A percentile compares a stretch with the other conserved stretches of the same genome.
These are phyloP conservation scores for Suhomyces taliae DNA, from an alignment of 1,139 yeast genomes.

Conservation along the genomic window DNA sequence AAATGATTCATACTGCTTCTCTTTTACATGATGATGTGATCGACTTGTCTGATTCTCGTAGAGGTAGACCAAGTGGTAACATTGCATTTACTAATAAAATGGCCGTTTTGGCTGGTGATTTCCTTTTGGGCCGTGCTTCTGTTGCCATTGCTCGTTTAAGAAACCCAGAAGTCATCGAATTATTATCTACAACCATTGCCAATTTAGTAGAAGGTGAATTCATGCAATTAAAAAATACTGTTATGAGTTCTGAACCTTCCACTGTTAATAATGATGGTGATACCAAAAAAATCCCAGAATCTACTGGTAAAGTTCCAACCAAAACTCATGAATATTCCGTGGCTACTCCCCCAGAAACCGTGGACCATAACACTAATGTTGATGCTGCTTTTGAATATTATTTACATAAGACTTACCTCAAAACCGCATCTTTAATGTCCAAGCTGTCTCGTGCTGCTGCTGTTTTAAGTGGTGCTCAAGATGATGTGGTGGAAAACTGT, in stretches of 20 bases:
- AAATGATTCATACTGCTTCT: conserved; percentile 98
- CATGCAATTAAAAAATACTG: conserved; percentile 95
- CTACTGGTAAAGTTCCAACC: conserved; percentile 66
- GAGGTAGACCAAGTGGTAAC: conserved; percentile 91
- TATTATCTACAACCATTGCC: conserved; percentile 93
- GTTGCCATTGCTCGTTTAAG: conserved; percentile 90
- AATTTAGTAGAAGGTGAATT: conserved; percentile 97
- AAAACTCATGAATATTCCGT: conserved; percentile 62
- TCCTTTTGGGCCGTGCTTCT: conserved; percentile 91
- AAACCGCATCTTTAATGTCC: conserved; percentile 95
- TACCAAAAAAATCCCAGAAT: conserved; percentile 52
- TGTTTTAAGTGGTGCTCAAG: conserved; percentile 82
- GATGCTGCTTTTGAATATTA: conserved; percentile 93
- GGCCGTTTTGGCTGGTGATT: conserved; percentile 98
- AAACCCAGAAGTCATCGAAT: conserved; percentile 95
- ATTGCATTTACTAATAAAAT: conserved; percentile 93
- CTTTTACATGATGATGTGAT: conserved; percentile 95
- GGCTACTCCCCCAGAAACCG: conserved; percentile 29
- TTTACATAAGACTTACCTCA: conserved; percentile 89
- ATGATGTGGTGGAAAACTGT: conserved; percentile 73
- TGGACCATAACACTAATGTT: conserved; percentile 68
- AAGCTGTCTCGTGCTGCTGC: conserved; percentile 94
- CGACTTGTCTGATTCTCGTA: conserved; percentile 85
- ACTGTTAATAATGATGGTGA: conserved; percentile 52
- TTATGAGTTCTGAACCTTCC: conserved; percentile 48